Evolutionary conservation across 176 grass and related monocot genomes (phyloP).

Genomic region (Aechmea fasciata): DNA sequence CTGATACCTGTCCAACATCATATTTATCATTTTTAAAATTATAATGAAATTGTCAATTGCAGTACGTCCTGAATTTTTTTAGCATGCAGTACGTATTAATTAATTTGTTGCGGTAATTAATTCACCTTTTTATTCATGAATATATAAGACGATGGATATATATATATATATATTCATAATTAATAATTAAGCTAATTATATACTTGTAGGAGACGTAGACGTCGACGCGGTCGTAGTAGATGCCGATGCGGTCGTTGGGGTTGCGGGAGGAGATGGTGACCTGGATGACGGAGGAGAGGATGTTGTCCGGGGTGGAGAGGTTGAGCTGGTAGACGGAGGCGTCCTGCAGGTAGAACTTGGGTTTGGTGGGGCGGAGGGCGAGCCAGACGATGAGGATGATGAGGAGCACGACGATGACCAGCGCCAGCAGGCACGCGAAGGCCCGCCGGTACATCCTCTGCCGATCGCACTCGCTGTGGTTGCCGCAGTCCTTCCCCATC

Average conservation of each 20-base stretch:
- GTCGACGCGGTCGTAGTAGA: constrained; percentile 77
- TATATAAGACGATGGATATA: too few species aligned
- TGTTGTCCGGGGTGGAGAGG: constrained; percentile 12
- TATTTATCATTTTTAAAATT: too few species aligned
- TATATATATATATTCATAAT: too few species aligned
- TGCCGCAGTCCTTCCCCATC: constrained; percentile 59
- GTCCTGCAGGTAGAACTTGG: constrained; percentile 73
- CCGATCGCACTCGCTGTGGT: constrained; percentile 39
- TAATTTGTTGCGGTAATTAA: too few species aligned
- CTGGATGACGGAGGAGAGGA: constrained; percentile 42
- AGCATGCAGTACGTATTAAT: too few species aligned
- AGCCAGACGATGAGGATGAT: constrained; percentile 61
- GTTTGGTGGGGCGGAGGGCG: constrained; percentile 57
- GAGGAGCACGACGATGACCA: constrained; percentile 30
- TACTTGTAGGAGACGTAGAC: constrained; percentile 63
- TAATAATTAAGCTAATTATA: too few species aligned
- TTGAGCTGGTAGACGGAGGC: constrained; percentile 35
- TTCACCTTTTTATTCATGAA: too few species aligned
- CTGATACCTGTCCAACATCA: constrained; percentile 22
- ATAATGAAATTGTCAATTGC: too few species aligned
- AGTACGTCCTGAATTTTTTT: too few species aligned
- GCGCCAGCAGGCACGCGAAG: neutral
- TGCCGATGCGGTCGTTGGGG: constrained; percentile 61
- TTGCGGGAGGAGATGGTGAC: constrained; percentile 72
- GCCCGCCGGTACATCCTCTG: neutral